Percentiles rank a stretch among this genome's conserved stretches.
Conservation (phyloP, 768 basidiomycete genomes). For the Macrocybe gigantea region DNA sequence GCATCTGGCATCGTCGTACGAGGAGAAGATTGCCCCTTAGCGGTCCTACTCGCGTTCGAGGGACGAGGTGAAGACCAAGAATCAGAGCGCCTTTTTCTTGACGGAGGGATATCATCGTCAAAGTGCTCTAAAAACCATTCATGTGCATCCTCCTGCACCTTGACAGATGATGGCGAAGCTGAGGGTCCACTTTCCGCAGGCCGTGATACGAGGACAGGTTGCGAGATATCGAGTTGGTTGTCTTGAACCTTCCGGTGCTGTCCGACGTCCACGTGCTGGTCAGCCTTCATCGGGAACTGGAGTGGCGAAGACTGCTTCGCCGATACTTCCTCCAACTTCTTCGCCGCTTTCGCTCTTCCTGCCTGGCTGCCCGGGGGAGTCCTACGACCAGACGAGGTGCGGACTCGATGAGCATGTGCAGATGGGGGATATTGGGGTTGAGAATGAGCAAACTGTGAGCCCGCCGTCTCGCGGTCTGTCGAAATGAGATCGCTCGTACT, state of each 20-base stretch:
- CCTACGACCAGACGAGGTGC: constrained; percentile 24
- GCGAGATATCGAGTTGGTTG: constrained; percentile 15
- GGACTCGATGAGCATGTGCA: too few species aligned
- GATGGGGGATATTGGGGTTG: too few species aligned
- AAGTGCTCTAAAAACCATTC: constrained; percentile 58
- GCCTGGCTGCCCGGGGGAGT: constrained; percentile 44
- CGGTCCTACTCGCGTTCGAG: constrained; percentile 2
- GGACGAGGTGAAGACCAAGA: constrained; percentile 1
- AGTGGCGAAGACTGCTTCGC: too few species aligned
- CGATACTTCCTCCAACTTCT: constrained; percentile 25
- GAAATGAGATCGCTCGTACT: constrained; percentile 8
- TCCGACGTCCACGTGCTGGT: too few species aligned
- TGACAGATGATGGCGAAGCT: constrained; percentile 7
- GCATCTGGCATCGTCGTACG: constrained; percentile 23
- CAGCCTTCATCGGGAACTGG: too few species aligned
- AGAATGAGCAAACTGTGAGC: constrained; percentile 20
- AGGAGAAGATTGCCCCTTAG: constrained; percentile 12
- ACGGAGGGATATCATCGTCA: constrained; percentile 24
- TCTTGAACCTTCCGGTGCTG: constrained; percentile 7
- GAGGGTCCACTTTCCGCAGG: background rate
- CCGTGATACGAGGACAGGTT: background rate
- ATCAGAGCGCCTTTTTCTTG: background rate
- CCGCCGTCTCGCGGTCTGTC: constrained; percentile 3
- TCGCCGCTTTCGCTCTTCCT: constrained; percentile 39
- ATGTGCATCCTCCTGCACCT: constrained; percentile 46